A percentile compares a stretch with the other conserved stretches of the same genome.
Conservation (phyloP, 192 early-diverging fungal species). For the Umbelopsis isabellina region DNA sequence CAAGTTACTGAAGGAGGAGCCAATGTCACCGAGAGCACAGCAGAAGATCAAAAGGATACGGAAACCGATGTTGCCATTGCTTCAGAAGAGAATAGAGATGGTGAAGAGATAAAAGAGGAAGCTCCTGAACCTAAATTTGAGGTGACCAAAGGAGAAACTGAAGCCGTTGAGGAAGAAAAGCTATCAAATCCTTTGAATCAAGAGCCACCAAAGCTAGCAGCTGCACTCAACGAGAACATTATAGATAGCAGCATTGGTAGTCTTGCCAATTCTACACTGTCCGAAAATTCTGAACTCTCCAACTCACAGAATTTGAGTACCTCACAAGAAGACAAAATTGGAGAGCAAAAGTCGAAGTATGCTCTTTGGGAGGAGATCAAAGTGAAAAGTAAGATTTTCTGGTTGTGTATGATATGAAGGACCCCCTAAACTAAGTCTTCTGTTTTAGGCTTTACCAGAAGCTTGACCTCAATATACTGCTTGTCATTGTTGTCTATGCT, state of each 20-base stretch:
- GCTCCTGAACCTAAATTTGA: no score
- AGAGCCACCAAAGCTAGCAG: not conserved
- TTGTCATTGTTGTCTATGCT: constrained; percentile 85
- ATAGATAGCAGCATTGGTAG: constrained; percentile 2
- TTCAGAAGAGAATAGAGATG: constrained; percentile 1
- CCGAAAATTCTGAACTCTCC: not conserved
- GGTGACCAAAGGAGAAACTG: not conserved
- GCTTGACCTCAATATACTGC: constrained; percentile 83
- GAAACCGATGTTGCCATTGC: not conserved
- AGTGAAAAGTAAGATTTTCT: constrained; percentile 61
- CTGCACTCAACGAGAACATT: not conserved
- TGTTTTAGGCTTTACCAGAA: constrained; percentile 78
- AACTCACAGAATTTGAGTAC: not conserved
- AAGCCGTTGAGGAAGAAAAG: not conserved
- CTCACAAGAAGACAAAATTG: constrained; percentile 2
- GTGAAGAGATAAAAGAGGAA: constrained; percentile 9
- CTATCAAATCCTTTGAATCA: not conserved
- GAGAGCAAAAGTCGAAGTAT: constrained; percentile 58
- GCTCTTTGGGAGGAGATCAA: constrained; percentile 93
- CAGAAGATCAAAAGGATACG: not conserved
- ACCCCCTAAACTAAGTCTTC: not conserved
- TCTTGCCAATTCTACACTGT: constrained; percentile 6
- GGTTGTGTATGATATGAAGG: not conserved
- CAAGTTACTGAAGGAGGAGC: constrained; percentile 7
- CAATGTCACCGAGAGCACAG: not conserved